Evolutionary conservation across 768 basidiomycete species (phyloP).

Genomic region (Cubamyces sp.): DNA sequence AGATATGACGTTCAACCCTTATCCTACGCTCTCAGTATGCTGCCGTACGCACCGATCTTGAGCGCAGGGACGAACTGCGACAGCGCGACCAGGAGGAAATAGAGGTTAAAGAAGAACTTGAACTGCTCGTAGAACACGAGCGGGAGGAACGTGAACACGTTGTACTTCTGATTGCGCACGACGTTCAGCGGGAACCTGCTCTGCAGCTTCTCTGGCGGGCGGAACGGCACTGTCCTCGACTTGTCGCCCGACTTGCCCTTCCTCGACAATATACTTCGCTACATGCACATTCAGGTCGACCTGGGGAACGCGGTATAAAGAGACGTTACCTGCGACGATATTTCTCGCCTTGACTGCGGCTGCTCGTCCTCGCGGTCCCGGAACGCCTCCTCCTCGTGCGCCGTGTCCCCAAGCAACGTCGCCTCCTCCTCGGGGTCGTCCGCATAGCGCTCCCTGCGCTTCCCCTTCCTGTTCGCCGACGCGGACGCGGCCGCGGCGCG

Average conservation of each 20-base stretch:
- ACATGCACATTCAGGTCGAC: not conserved
- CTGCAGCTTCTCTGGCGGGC: conserved; percentile 76
- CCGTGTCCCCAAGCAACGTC: conserved; percentile 48
- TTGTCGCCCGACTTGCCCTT: conserved; percentile 56
- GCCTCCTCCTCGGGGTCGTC: conserved; percentile 71
- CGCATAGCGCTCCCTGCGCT: conserved; percentile 56
- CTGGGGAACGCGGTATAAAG: not conserved
- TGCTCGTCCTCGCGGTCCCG: conserved; percentile 43
- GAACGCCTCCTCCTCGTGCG: conserved; percentile 39
- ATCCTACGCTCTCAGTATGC: not conserved
- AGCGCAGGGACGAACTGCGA: conserved; percentile 96
- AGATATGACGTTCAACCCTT: not conserved
- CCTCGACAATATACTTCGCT: conserved; percentile 34
- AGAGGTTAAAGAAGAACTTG: conserved; percentile 99
- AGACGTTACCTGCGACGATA: conserved; percentile 32
- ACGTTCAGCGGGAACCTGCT: conserved; percentile 82
- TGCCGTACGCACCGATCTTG: conserved; percentile 75
- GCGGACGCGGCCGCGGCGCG: conserved; percentile 40
- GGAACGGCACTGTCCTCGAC: conserved; percentile 78
- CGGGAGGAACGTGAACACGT: conserved; percentile 93
- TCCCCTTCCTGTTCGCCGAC: conserved; percentile 42
- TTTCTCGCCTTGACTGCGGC: conserved; percentile 33
- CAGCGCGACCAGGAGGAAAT: conserved; percentile 95
- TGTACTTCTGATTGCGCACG: conserved; percentile 98
- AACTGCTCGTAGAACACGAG: conserved; percentile 98